These are phyloP conservation scores for Pilatotrama ljubarskyi DNA, from an alignment of 768 basidiomycete genomes.

Conservation along the genomic window DNA sequence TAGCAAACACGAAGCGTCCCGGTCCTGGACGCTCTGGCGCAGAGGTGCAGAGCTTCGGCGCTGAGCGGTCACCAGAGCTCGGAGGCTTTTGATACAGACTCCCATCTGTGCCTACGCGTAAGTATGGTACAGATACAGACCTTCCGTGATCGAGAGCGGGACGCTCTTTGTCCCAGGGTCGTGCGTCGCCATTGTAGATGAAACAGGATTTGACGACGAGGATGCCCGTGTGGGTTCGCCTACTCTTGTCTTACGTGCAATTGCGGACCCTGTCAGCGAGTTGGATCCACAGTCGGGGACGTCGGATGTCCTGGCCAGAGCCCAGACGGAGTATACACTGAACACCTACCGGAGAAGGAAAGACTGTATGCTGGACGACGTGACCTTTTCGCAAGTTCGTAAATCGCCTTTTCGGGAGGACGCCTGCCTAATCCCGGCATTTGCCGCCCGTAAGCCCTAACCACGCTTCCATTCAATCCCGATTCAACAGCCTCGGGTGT, in stretches of 20 bases:
- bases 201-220: neutral
- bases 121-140: slow-evolving; percentile 29
- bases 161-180: slow-evolving; percentile 37
- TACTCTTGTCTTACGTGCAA: neutral
- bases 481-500: neutral
- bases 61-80: slow-evolving; percentile 2
- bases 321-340: no score
- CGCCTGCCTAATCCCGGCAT: slow-evolving; percentile 19
- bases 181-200: slow-evolving; percentile 21
- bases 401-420: slow-evolving; percentile 20
- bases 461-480: slow-evolving; percentile 1
- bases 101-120: neutral
- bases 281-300: neutral
- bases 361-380: neutral
- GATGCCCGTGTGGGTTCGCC: neutral
- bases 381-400: slow-evolving; percentile 9
- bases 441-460: slow-evolving; percentile 20
- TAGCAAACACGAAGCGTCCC: neutral
- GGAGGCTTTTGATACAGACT: neutral
- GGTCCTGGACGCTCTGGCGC: neutral
- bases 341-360: neutral
- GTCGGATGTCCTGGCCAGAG: neutral
- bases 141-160: slow-evolving; percentile 64
- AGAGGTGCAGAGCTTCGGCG: slow-evolving; percentile 1
- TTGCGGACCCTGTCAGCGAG: neutral